Conservation (phyloP, 2,329 filamentous ascomycete genomes). For the Aureobasidium sp. region DNA sequence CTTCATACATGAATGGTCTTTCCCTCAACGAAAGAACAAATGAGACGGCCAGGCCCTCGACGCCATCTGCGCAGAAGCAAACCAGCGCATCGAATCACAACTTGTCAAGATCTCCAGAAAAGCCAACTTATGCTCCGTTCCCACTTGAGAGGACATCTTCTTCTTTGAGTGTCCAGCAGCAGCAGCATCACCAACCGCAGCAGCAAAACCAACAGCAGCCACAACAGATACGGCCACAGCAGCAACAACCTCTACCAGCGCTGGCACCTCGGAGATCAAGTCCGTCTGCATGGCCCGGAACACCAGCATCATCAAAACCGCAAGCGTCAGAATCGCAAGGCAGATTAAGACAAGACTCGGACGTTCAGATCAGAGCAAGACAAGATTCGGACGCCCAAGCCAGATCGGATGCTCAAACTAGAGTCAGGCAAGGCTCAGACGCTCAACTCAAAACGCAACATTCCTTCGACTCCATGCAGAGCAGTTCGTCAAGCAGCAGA, state of each 20-base stretch:
- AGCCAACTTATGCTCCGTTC: neutral
- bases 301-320: neutral
- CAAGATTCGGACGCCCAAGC: conserved; percentile 4
- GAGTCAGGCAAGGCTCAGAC: neutral
- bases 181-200: neutral
- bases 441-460: neutral
- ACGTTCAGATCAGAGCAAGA: neutral
- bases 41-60: neutral
- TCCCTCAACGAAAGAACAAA: conserved; percentile 22
- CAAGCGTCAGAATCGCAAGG: neutral
- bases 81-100: neutral
- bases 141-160: conserved; percentile 1
- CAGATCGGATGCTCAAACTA: neutral
- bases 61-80: conserved; percentile 16
- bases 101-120: conserved; percentile 4
- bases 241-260: conserved; percentile 29
- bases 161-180: conserved; percentile 3
- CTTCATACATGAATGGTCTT: conserved; percentile 32
- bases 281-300: neutral
- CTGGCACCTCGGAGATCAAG: conserved; percentile 19
- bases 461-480: conserved; percentile 7
- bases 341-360: conserved; percentile 1
- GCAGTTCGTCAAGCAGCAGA: conserved; percentile 12
- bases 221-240: neutral
- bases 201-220: neutral